Evolutionary conservation across 352 stramenopile genomes (phyloP), one percentile per base, ranked within the genome.

Genomic region (Phytophthora syringae): DNA sequence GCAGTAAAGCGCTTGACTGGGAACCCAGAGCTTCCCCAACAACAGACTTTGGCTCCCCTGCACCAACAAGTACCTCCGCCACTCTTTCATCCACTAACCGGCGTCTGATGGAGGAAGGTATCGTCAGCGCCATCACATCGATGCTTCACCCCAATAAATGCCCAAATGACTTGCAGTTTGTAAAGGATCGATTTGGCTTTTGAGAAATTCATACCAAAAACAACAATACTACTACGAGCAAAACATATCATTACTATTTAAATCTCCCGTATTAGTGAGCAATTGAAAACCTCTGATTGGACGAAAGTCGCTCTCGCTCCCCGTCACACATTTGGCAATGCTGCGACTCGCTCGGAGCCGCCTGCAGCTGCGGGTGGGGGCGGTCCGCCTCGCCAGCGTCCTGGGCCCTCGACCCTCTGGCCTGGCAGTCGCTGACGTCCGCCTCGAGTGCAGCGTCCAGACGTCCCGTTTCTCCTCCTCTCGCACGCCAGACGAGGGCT

Each of bases 1-100:
- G 82, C 76, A 20, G 54, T 55, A 22, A 44, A 47, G 15, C 54
- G 63, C 5, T 60, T 60, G n/a, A 25, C 64, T 43, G 36, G 36
- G 6, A 21, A 43, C 5, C 53, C 64, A 15, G 66, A 48, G 22
- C 66, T 47, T 34, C 12, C 22, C 9, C 56, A 48, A 13, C 51
- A 64, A n/a, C 52, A 59, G 22, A 13, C 24, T 28, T 15, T 30
- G 22, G 18, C 39, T 34, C 52, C n/a, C 39, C 24, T 20, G n/a
- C 34, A 2, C 43, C 51, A 5, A 40, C 24, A 9, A 45, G 2
- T 30, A 60, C 2, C 18, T 55, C 20, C 16, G 9, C 10, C 12
- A 42, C 5, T 5, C 18, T 52, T 52, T 65, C 50, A 5, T 39
- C 52, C 1, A 16, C 16, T 12, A 48, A 30, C 24, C 52, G 60